These are phyloP conservation scores for Exophiala sideris DNA, from an alignment of 2,329 filamentous ascomycete species.

Conservation along the genomic window DNA sequence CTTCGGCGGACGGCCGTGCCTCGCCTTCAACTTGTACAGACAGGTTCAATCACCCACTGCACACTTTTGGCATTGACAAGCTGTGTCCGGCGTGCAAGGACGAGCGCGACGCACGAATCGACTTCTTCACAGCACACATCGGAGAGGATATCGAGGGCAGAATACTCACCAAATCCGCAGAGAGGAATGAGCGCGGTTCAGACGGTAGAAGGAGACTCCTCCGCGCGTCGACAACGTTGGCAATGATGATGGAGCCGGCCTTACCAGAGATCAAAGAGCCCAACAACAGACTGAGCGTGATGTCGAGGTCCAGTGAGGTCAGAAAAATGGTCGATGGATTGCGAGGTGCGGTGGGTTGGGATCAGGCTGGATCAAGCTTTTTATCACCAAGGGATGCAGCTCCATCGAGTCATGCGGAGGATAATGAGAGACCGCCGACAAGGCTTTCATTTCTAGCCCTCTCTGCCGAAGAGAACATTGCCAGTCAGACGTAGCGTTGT, in stretches of 20 bases:
- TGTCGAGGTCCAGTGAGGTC: background rate
- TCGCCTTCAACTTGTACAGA: slow-evolving; percentile 1
- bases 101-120: slow-evolving; percentile 12
- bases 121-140: slow-evolving; percentile 8
- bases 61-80: slow-evolving; percentile 16
- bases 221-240: slow-evolving; percentile 6
- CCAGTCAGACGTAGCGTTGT: too few species aligned
- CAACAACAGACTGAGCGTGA: background rate
- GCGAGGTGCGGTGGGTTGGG: background rate
- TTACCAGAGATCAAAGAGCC: too few species aligned
- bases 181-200: slow-evolving; percentile 3
- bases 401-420: background rate
- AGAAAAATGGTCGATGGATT: background rate
- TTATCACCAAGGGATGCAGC: background rate
- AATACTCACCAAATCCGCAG: slow-evolving; percentile 6
- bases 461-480: background rate
- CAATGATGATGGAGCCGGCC: slow-evolving; percentile 1
- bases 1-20: background rate
- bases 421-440: background rate
- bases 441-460: slow-evolving; percentile 11
- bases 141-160: slow-evolving; percentile 4
- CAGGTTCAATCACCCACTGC: slow-evolving; percentile 13
- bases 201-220: slow-evolving; percentile 2
- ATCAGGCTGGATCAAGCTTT: background rate
- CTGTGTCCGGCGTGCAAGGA: slow-evolving; percentile 16